A percentile compares a stretch with the other conserved stretches of the same genome.
These are phyloP conservation scores for Macrolepiota fuliginosa DNA, from an alignment of 768 basidiomycete species.

Conservation along the genomic window DNA sequence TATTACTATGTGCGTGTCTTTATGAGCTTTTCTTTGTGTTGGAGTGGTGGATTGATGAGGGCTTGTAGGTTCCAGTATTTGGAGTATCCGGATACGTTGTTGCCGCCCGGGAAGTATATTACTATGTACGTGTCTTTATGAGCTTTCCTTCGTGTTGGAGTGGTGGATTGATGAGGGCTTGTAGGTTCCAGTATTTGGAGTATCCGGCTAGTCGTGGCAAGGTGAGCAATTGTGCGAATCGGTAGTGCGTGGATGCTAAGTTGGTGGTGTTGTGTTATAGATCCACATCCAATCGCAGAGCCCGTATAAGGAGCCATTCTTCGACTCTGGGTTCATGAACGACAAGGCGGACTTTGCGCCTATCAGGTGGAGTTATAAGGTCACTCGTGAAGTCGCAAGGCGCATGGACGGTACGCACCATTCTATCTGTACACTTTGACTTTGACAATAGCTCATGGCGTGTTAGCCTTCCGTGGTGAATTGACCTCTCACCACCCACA, in stretches of 20 bases:
- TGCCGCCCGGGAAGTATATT: conserved; percentile 70
- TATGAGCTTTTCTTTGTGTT: background rate
- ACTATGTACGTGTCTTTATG: conserved; percentile 52
- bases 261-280: conserved; percentile 22
- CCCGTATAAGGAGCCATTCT: conserved; percentile 62
- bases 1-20: conserved; percentile 52
- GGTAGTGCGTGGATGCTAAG: too few species aligned
- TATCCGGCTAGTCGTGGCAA: conserved; percentile 75
- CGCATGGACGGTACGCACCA: conserved; percentile 62
- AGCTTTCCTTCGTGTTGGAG: background rate
- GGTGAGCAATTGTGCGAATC: conserved; percentile 26
- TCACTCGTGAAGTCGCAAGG: conserved; percentile 68
- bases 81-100: conserved; percentile 58
- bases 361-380: conserved; percentile 77
- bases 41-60: background rate
- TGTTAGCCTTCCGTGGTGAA: conserved; percentile 65
- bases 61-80: background rate
- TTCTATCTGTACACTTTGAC: background rate
- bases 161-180: background rate
- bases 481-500: conserved; percentile 71
- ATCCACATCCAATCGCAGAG: conserved; percentile 60
- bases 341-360: conserved; percentile 76
- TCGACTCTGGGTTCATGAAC: conserved; percentile 80
- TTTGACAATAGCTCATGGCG: background rate
- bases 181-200: conserved; percentile 70